Conservation (phyloP, 2,329 filamentous ascomycete species). For the Truncatella angustata region DNA sequence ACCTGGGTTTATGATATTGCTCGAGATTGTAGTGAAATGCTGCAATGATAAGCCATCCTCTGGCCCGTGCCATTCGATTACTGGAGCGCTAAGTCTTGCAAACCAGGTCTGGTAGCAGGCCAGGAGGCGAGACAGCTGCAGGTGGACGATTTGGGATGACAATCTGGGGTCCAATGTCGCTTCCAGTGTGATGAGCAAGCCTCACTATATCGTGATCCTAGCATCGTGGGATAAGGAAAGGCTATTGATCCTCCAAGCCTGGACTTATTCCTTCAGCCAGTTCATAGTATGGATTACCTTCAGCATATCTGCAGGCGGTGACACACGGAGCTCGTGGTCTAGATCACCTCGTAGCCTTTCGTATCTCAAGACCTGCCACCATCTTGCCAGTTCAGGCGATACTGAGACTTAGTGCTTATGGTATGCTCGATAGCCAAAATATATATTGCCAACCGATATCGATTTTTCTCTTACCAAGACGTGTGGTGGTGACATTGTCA, state of each 20-base stretch:
- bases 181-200: background rate
- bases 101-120: background rate
- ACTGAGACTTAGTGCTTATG: background rate
- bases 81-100: background rate
- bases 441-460: background rate
- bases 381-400: background rate
- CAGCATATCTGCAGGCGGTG: background rate
- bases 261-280: too few species aligned
- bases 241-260: background rate
- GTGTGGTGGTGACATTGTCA: too few species aligned
- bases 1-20: too few species aligned
- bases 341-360: background rate
- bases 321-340: too few species aligned
- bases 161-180: slow-evolving; percentile 1
- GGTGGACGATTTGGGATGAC: background rate
- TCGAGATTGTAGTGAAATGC: too few species aligned
- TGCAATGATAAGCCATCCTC: too few species aligned
- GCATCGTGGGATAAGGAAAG: background rate
- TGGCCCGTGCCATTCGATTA: too few species aligned
- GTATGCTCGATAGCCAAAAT: background rate
- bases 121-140: background rate
- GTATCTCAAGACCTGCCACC: background rate
- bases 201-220: background rate
- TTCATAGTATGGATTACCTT: too few species aligned
- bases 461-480: too few species aligned